Percentiles rank a stretch among this genome's conserved stretches.
phyloP scores from a whole-genome alignment of 2,329 filamentous ascomycete species.

The Fusarium chuoi region DNA sequence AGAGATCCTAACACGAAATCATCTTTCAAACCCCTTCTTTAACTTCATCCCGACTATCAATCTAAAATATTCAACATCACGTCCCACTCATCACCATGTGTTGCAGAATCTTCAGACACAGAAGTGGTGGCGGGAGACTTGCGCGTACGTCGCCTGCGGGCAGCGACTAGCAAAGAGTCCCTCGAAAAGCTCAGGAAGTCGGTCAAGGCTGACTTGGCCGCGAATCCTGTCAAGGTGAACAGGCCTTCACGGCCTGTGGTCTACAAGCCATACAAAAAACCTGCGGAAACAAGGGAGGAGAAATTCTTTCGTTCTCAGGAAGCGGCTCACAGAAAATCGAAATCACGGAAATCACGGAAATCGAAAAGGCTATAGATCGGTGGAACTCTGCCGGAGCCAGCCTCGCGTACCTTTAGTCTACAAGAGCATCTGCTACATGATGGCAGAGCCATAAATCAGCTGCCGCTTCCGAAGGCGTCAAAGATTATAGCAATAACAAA shows the following conservation, averaged over 20 bases:
- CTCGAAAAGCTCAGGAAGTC: not conserved
- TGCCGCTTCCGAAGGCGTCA: not conserved
- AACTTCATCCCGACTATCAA: not conserved
- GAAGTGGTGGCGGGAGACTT: not conserved
- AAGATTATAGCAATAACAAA: not conserved
- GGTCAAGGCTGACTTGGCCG: not conserved
- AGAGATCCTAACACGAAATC: not conserved
- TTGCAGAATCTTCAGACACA: not conserved
- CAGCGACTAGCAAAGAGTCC: not conserved
- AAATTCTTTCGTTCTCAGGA: not conserved
- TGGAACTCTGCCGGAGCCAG: not conserved
- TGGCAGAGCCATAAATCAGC: not conserved
- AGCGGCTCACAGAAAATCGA: not conserved
- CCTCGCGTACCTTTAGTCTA: not conserved
- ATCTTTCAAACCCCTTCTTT: not conserved
- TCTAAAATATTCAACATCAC: not conserved
- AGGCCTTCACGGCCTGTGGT: not conserved
- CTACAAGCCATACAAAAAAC: not conserved
- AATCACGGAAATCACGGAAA: too few species aligned
- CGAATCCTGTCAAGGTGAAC: not conserved
- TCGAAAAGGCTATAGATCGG: not conserved
- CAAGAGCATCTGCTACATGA: too few species aligned
- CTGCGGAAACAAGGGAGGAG: not conserved
- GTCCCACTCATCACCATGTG: not conserved
- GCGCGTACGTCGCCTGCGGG: not conserved